Evolutionary conservation across 1,284 basidiomycete species (phyloP), one percentile per base, ranked within the genome.

Genomic region (Termitomyces sp.): DNA sequence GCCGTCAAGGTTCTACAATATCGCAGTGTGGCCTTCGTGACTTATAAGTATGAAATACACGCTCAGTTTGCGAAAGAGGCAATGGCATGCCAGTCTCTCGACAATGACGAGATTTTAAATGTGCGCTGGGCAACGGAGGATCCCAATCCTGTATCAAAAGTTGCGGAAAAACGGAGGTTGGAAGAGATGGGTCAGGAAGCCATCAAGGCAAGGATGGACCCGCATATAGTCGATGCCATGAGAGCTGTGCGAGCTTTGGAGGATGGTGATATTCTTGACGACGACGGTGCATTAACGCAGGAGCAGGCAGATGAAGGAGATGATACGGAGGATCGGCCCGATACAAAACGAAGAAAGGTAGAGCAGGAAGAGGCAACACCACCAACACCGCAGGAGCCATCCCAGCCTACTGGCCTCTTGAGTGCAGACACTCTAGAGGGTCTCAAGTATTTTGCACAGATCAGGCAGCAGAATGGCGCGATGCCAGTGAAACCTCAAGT

Each of bases 51-150:
- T 41, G 96, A 99, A 68, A 66, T 88, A 53, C 76, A 85, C 61
- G 97, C 94, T 0, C 93, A 97, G 67, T 99, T 99, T 68, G 97
- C 96, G 15, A 98, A 98, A 68, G 97, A 99, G 72, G 86, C 97
- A 0, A 99, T 99, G 97, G 92, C 94, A 42, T 94, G 95, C 71
- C 97, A 99, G 72, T 96, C 93, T 24, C 78, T 99, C 61, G 96
- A 99, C 70, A 92, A 95, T 65, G 92, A 98, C 70, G 97, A 99
- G 70, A 94, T 98, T 61, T 81, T 99, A 60, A 99, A 99, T 70
- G 93, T 98, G 43, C 86, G 94, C 52, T 98, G 94, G 94, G 94
- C 94, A 42, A 97, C 94, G 0, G 94, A 96, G 68, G 94, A 98
- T 68, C 94, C 94, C 1, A 97, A 98, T 68, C 94, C 94, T 0